A percentile compares a stretch with the other conserved stretches of the same genome.
Evolutionary conservation across 495 filamentous ascomycete genomes (phyloP).

Genomic region (Cetradonia linearis): DNA sequence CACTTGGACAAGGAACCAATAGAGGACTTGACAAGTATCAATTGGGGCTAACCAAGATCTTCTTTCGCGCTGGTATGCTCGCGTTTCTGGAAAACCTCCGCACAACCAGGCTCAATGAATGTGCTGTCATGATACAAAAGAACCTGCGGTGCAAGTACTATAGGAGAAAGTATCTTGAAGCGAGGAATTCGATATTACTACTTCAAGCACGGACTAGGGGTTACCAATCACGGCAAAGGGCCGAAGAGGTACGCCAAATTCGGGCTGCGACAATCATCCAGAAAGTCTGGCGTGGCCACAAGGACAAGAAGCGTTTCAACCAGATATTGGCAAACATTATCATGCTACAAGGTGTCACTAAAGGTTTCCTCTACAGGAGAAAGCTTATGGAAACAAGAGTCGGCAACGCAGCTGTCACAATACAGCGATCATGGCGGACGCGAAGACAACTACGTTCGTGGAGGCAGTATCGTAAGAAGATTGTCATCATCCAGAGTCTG

Average conservation of each 20-base stretch:
- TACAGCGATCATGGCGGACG: constrained; percentile 83
- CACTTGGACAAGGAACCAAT: constrained; percentile 68
- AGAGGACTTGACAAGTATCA: constrained; percentile 92
- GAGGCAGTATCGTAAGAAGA: constrained; percentile 79
- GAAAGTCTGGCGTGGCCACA: constrained; percentile 84
- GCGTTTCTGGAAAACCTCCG: constrained; percentile 92
- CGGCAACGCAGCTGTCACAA: constrained; percentile 82
- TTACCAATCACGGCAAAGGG: constrained; percentile 61
- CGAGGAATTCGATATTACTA: constrained; percentile 65
- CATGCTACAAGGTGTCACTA: constrained; percentile 74
- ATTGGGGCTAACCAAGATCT: constrained; percentile 93
- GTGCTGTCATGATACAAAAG: constrained; percentile 98
- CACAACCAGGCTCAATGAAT: constrained; percentile 80
- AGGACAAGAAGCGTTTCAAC: constrained; percentile 69
- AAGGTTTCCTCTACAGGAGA: constrained; percentile 79
- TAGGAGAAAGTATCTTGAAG: constrained; percentile 81
- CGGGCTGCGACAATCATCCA: constrained; percentile 92
- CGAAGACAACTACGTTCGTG: constrained; percentile 68
- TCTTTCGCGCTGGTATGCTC: constrained; percentile 98
- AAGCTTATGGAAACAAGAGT: constrained; percentile 86
- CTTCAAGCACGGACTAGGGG: constrained; percentile 70
- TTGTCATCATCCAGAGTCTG: constrained; percentile 82
- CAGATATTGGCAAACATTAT: constrained; percentile 71
- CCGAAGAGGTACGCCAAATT: constrained; percentile 69
- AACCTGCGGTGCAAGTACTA: constrained; percentile 94